Percentiles rank a stretch among this genome's conserved stretches.
Conservation (phyloP, 2,329 filamentous ascomycete species). For the Monilinia polystroma region DNA sequence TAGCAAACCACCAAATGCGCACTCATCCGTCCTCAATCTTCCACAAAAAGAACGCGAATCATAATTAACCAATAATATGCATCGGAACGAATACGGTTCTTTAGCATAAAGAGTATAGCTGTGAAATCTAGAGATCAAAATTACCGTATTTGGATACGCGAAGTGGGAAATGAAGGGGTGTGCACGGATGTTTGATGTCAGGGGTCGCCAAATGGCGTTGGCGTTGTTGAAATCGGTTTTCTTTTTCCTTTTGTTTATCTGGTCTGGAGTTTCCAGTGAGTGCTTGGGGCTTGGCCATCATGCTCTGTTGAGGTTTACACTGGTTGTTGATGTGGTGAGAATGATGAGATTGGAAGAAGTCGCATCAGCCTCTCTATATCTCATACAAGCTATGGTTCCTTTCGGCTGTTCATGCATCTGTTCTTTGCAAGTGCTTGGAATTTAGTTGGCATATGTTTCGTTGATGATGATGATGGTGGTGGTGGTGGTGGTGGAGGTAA, state of each 20-base stretch:
- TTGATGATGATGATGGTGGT: neutral
- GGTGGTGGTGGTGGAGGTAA: no score
- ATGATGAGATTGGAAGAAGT: no score
- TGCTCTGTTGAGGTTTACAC: no score
- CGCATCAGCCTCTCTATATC: no score
- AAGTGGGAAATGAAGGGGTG: constrained; percentile 11
- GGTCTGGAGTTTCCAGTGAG: neutral
- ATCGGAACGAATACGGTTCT: neutral
- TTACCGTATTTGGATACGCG: neutral
- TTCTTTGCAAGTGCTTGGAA: neutral
- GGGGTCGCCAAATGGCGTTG: neutral
- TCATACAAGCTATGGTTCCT: no score
- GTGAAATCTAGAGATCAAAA: neutral
- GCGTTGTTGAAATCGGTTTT: neutral
- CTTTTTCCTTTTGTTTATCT: neutral
- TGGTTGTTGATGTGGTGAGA: no score
- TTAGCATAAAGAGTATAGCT: constrained; percentile 1
- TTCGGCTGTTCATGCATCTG: no score
- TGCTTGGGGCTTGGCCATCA: neutral
- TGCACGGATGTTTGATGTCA: constrained; percentile 12
- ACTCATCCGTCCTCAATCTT: neutral
- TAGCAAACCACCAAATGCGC: neutral
- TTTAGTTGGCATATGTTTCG: neutral
- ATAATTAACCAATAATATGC: neutral
- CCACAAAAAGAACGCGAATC: neutral